These are phyloP conservation scores for Rhytidiadelphus loreus DNA, from an alignment of 225 moss, liverwort and hornwort genomes.

Conservation along the genomic window DNA sequence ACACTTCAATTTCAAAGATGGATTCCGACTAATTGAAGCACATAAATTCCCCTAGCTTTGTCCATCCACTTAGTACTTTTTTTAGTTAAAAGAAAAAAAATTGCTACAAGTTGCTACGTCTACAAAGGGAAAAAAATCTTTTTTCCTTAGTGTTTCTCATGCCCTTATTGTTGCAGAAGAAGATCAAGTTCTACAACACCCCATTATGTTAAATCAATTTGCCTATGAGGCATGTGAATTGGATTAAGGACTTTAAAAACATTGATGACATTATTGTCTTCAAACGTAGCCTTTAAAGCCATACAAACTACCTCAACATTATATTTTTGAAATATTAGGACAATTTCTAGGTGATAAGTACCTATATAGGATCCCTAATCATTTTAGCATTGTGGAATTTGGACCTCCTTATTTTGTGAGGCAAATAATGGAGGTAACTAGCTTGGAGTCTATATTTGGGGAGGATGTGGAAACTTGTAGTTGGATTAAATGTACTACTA, in stretches of 20 bases:
- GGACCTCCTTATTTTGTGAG: background rate
- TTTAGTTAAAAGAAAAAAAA: background rate
- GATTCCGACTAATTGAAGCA: background rate
- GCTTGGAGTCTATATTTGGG: too few relatives aligned
- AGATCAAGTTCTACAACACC: background rate
- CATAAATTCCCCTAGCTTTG: fast-evolving
- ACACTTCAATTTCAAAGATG: background rate
- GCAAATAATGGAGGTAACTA: too few relatives aligned
- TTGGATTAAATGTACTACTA: too few relatives aligned
- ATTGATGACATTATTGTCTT: background rate
- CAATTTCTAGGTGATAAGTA: fast-evolving
- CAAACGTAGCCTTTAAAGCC: background rate
- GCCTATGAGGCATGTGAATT: background rate
- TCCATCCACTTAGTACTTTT: background rate
- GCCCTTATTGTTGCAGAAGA: fast-evolving
- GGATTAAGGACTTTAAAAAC: background rate
- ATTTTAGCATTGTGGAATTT: background rate
- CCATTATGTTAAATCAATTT: background rate
- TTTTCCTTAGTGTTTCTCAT: background rate
- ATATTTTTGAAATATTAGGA: background rate
- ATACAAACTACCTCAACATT: background rate
- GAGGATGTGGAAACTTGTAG: too few relatives aligned
- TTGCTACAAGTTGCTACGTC: background rate
- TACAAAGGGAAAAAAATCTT: background rate
- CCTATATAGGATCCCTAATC: background rate